These are phyloP conservation scores for Kwoniella dejecticola DNA, from an alignment of 768 basidiomycete genomes.

Conservation along the genomic window DNA sequence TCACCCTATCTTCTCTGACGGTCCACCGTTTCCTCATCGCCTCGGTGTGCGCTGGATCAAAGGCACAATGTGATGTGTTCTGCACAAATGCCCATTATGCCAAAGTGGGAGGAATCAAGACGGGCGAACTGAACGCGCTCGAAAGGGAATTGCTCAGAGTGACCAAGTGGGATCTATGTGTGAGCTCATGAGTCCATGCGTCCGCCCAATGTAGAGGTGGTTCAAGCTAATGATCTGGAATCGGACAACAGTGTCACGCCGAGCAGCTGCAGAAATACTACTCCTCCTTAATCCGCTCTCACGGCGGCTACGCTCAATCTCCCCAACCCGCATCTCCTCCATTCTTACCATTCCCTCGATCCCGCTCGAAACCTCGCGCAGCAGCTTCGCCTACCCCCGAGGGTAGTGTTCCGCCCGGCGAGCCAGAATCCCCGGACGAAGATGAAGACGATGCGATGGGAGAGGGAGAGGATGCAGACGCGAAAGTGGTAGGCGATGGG, in stretches of 20 bases:
- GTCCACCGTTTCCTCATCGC: conserved; percentile 97
- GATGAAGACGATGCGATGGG: conserved; percentile 15
- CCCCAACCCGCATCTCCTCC: conserved; percentile 32
- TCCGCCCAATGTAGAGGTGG: no score
- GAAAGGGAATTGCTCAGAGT: conserved; percentile 89
- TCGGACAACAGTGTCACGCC: conserved; percentile 72
- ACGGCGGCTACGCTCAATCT: conserved; percentile 57
- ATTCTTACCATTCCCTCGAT: conserved; percentile 48
- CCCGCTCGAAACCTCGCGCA: conserved; percentile 27
- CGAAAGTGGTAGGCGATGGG: conserved; percentile 8
- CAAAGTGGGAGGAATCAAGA: conserved; percentile 90
- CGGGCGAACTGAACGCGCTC: conserved; percentile 86
- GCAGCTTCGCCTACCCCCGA: neutral
- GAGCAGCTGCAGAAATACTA: conserved; percentile 92
- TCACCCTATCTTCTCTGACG: conserved; percentile 92
- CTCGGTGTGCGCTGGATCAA: conserved; percentile 85
- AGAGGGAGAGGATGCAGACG: conserved; percentile 3
- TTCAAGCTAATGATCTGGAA: conserved; percentile 31
- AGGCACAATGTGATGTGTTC: conserved; percentile 93
- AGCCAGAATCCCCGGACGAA: conserved; percentile 13
- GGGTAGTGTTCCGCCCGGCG: neutral
- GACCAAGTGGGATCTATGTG: conserved; percentile 93
- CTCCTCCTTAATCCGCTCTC: conserved; percentile 84
- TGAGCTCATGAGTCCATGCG: conserved; percentile 61
- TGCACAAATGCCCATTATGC: conserved; percentile 94